These are phyloP conservation scores for Alternaria viburni DNA, from an alignment of 2,329 filamentous ascomycete genomes.

Conservation along the genomic window DNA sequence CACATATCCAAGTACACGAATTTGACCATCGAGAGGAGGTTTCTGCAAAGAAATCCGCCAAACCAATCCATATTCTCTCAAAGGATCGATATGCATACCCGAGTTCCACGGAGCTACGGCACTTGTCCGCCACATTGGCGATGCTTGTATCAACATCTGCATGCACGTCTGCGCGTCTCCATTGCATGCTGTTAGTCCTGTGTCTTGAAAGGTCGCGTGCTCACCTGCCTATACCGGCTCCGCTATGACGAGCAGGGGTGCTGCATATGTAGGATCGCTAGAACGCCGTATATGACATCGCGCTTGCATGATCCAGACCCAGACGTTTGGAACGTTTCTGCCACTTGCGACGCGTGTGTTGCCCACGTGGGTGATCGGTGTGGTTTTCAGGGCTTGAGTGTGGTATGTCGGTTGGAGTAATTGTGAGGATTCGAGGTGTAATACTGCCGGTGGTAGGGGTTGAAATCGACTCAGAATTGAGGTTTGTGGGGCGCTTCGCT, in stretches of 20 bases:
- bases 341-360: neutral
- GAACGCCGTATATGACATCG: neutral
- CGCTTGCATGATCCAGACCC: neutral
- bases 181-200: neutral
- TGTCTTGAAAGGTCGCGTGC: constrained; percentile 6
- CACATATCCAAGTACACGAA: neutral
- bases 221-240: constrained; percentile 11
- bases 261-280: neutral
- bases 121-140: constrained; percentile 5
- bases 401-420: neutral
- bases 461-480: constrained; percentile 5
- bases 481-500: neutral
- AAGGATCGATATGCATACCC: constrained; percentile 15
- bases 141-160: neutral
- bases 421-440: neutral
- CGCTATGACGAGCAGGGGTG: neutral
- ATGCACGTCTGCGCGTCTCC: neutral
- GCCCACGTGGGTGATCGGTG: constrained; percentile 9
- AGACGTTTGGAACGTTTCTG: neutral
- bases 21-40: neutral
- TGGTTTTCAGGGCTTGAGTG: neutral
- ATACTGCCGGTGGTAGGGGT: neutral
- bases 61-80: neutral
- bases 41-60: neutral
- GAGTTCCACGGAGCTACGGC: constrained; percentile 2